phyloP scores from a whole-genome alignment of 1,284 basidiomycete genomes.

The Cystodermella granulosa region DNA sequence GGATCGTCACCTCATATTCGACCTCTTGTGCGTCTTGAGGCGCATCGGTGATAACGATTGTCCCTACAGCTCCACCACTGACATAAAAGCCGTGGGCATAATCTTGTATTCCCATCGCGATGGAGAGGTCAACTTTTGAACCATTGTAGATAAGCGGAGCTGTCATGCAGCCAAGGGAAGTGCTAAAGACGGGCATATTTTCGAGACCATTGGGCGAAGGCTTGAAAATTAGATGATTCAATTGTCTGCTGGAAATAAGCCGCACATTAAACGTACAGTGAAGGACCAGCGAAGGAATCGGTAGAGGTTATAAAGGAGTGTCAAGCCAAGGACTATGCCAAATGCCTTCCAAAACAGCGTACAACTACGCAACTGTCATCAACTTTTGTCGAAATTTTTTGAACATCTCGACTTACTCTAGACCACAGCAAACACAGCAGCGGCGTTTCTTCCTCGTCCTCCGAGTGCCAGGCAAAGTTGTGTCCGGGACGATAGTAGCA shows the following conservation, averaged over 20 bases:
- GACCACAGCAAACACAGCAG: slow-evolving; percentile 53
- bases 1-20: slow-evolving; percentile 48
- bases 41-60: slow-evolving; percentile 46
- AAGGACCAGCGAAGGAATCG: slow-evolving; percentile 47
- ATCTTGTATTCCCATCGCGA: slow-evolving; percentile 35
- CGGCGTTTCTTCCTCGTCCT: slow-evolving; percentile 32
- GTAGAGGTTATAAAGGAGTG: slow-evolving; percentile 42
- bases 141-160: slow-evolving; percentile 46
- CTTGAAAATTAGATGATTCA: slow-evolving; percentile 24
- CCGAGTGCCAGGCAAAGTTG: slow-evolving; percentile 34
- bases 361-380: slow-evolving; percentile 34
- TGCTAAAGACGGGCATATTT: slow-evolving; percentile 51
- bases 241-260: no score
- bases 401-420: slow-evolving; percentile 36
- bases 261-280: no score
- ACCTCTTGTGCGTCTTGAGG: slow-evolving; percentile 40
- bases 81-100: slow-evolving; percentile 46
- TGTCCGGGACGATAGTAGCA: slow-evolving; percentile 38
- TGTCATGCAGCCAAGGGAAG: slow-evolving; percentile 47
- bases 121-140: slow-evolving; percentile 34
- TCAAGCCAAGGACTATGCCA: slow-evolving; percentile 44
- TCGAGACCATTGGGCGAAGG: slow-evolving; percentile 49
- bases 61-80: slow-evolving; percentile 48
- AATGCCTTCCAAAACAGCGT: slow-evolving; percentile 54
- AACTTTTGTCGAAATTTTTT: slow-evolving; percentile 1